phyloP scores from a whole-genome alignment of 345 rosid species.

The Rubroshorea leprosula region DNA sequence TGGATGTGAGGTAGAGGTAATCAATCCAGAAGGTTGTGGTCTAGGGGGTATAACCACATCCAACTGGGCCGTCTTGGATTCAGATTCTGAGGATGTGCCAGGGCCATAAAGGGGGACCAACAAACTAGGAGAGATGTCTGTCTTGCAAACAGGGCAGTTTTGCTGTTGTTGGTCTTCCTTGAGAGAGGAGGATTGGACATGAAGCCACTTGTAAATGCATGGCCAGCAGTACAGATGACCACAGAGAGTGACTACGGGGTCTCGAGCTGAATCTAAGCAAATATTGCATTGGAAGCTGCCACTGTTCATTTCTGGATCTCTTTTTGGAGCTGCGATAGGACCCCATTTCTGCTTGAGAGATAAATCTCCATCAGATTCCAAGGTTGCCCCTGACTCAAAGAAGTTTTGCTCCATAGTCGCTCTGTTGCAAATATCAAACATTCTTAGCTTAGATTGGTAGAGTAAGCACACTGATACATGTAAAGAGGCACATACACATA shows the following conservation, averaged over 20 bases:
- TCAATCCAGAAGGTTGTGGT: slow-evolving; percentile 34
- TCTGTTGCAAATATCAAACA: slow-evolving; percentile 19
- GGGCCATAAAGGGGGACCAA: slow-evolving; percentile 90
- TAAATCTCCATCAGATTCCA: slow-evolving; percentile 27
- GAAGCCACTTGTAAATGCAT: slow-evolving; percentile 65
- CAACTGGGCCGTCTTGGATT: slow-evolving; percentile 21
- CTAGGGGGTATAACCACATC: slow-evolving; percentile 51
- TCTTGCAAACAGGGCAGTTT: slow-evolving; percentile 84
- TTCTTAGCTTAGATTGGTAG: too few relatives aligned
- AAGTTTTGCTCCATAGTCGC: slow-evolving; percentile 35
- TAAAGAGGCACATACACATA: background rate
- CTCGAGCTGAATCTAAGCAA: slow-evolving; percentile 62
- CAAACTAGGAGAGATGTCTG: slow-evolving; percentile 47
- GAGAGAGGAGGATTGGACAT: slow-evolving; percentile 34
- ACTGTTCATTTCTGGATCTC: slow-evolving; percentile 24
- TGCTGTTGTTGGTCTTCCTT: slow-evolving; percentile 36
- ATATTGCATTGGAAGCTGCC: slow-evolving; percentile 73
- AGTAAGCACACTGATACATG: background rate
- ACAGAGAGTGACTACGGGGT: slow-evolving; percentile 77
- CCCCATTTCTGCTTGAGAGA: slow-evolving; percentile 32
- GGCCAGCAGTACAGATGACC: slow-evolving; percentile 93
- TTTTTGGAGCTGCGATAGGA: slow-evolving; percentile 14
- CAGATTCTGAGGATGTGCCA: slow-evolving; percentile 43
- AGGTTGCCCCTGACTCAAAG: slow-evolving; percentile 30
- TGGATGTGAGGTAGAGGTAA: slow-evolving; percentile 16